phyloP scores from a whole-genome alignment of 768 basidiomycete species.

The Trametes gibbosa region DNA sequence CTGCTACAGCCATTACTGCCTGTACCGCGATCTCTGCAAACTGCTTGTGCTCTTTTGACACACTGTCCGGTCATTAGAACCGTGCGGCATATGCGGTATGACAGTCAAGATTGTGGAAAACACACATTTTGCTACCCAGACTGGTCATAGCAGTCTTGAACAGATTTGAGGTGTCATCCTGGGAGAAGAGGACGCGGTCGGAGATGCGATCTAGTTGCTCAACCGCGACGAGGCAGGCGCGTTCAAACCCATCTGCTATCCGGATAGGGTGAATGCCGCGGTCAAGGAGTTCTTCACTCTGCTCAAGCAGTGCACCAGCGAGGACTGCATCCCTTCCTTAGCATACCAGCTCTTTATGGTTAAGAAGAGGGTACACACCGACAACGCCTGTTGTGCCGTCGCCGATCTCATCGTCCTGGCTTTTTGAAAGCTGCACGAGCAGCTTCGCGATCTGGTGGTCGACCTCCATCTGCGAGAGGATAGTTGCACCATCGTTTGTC shows the following conservation, averaged over 20 bases:
- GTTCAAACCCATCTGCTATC: conserved; percentile 98
- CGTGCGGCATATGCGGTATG: too few relatives aligned
- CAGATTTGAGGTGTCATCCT: conserved; percentile 79
- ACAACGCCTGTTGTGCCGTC: conserved; percentile 99
- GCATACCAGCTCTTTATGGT: too few relatives aligned
- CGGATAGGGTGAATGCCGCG: conserved; percentile 98
- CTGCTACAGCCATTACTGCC: conserved; percentile 92
- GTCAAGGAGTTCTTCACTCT: conserved; percentile 95
- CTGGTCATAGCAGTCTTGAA: conserved; percentile 95
- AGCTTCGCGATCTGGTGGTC: conserved; percentile 99
- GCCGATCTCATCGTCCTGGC: conserved; percentile 99
- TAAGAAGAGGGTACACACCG: conserved; percentile 52
- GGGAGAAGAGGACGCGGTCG: conserved; percentile 84
- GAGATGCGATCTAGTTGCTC: conserved; percentile 88
- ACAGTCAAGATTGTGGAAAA: too few relatives aligned
- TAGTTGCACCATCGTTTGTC: conserved; percentile 98
- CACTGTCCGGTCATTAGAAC: conserved; percentile 46
- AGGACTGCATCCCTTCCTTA: conserved; percentile 55
- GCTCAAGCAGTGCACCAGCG: conserved; percentile 94
- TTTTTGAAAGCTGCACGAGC: conserved; percentile 93
- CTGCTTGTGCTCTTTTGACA: conserved; percentile 92
- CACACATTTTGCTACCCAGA: conserved; percentile 96
- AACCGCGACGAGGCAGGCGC: conserved; percentile 87
- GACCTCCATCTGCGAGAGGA: conserved; percentile 97
- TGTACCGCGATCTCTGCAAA: conserved; percentile 99